These are phyloP conservation scores for Lasiodiplodia hormozganensis DNA, from an alignment of 2,329 filamentous ascomycete species.

Conservation along the genomic window DNA sequence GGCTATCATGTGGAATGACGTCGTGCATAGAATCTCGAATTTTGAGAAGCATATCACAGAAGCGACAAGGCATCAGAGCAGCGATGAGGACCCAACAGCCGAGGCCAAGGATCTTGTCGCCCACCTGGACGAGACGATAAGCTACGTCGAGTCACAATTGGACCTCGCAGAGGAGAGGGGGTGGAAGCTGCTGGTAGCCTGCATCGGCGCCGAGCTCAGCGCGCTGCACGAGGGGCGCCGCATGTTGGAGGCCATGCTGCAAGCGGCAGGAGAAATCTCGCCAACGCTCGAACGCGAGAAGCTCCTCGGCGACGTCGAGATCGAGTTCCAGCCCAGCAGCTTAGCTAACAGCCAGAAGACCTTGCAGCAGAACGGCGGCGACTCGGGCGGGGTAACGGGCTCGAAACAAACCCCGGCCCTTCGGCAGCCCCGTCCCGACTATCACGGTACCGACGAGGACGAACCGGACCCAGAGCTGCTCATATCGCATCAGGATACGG, in stretches of 20 bases:
- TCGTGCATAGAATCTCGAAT: slow-evolving; percentile 63
- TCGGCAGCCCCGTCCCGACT: slow-evolving; percentile 32
- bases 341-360: slow-evolving; percentile 28
- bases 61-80: slow-evolving; percentile 53
- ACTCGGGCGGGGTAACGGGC: slow-evolving; percentile 12
- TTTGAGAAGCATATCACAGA: slow-evolving; percentile 71
- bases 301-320: slow-evolving; percentile 25
- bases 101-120: slow-evolving; percentile 50
- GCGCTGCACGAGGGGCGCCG: slow-evolving; percentile 68
- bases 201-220: slow-evolving; percentile 76
- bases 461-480: slow-evolving; percentile 57
- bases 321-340: slow-evolving; percentile 28
- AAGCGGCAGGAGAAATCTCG: slow-evolving; percentile 38
- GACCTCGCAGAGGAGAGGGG: slow-evolving; percentile 64
- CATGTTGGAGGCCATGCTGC: slow-evolving; percentile 55
- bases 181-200: slow-evolving; percentile 79
- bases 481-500: slow-evolving; percentile 55
- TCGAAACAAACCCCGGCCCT: slow-evolving; percentile 13
- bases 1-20: slow-evolving; percentile 69
- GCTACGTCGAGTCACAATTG: slow-evolving; percentile 62
- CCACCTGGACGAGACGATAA: slow-evolving; percentile 64
- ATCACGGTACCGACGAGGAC: slow-evolving; percentile 52
- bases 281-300: slow-evolving; percentile 23
- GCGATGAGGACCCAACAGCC: slow-evolving; percentile 36
- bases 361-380: slow-evolving; percentile 24